Evolutionary conservation across 768 basidiomycete species (phyloP), one percentile per base, ranked within the genome.

Genomic region (Boletus patriciae): DNA sequence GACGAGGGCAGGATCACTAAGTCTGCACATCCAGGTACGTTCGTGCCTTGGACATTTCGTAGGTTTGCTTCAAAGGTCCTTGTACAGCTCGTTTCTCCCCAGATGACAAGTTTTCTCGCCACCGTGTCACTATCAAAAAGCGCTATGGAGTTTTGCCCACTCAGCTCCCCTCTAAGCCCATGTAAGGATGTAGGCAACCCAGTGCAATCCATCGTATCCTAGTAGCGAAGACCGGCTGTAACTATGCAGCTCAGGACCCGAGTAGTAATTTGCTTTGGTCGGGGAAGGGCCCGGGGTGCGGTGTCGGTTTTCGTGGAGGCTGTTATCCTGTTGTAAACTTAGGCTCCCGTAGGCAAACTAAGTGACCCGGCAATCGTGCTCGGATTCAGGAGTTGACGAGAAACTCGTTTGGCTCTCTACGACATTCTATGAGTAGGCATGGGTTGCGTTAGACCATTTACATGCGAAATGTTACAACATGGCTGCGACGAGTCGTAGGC

Each of bases 71-170:
- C 46, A 55, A 54, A 1, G 16, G 15, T 15, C 11, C 15, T 15
- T n/a, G 40, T 23, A 18, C 56, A 97, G 96, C 96, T 16, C 94
- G 97, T 40, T 98, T 98, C 76, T 98, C 96, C 15, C 96, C 96
- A 12, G 97, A 99, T 73, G 96, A 98, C 83, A 98, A 98, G 78
- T 98, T 96, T 77, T 96, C 94, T 59, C 83, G 94, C 60, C 96
- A 99, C 70, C 90, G 97, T 58, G 94, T 98, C 58, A 97, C 94
- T 6, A 87, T 98, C 69, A 98, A 98, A 80, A 93, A 92, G 77
- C 86, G 96, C 69, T 90, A 87, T 69, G 85, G 86, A 56, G 84
- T 97, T 54, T 84, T 99, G 60, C 84, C 87, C 60, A 95, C 96
- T 18, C 94, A 98, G 70, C 80, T 91, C 19, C 94, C 96, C 27